These are phyloP conservation scores for Pythium aphanidermatum DNA, from an alignment of 352 stramenopile genomes.

Conservation along the genomic window DNA sequence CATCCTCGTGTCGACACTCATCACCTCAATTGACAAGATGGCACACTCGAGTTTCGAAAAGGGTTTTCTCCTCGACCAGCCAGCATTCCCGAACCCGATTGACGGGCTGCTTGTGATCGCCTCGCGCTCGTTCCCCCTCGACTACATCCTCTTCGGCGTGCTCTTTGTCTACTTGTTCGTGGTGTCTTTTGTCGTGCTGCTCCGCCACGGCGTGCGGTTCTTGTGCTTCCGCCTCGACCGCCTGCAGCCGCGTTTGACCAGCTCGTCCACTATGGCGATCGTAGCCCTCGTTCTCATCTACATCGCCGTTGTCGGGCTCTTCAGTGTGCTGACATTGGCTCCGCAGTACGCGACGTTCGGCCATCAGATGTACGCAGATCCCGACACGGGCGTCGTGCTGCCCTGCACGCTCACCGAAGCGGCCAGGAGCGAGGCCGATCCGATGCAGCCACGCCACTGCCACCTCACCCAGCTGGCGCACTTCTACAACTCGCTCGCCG, in stretches of 20 bases:
- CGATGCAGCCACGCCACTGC: conserved; percentile 36
- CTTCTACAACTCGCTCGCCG: conserved; percentile 76
- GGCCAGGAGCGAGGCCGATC: conserved; percentile 29
- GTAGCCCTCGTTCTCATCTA: conserved; percentile 77
- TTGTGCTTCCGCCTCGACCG: conserved; percentile 71
- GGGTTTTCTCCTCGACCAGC: conserved; percentile 66
- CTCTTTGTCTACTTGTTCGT: conserved; percentile 78
- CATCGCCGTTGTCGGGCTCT: conserved; percentile 75
- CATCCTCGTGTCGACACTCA: conserved; percentile 61
- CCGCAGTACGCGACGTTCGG: conserved; percentile 84
- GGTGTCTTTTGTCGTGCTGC: conserved; percentile 66
- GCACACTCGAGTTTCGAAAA: conserved; percentile 58
- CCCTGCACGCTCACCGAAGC: conserved; percentile 69
- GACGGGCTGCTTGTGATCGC: conserved; percentile 67
- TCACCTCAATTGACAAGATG: conserved; percentile 80
- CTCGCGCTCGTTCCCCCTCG: conserved; percentile 70
- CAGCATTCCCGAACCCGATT: conserved; percentile 64
- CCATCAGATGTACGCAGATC: conserved; percentile 61
- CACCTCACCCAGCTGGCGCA: conserved; percentile 69
- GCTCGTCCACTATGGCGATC: conserved; percentile 70
- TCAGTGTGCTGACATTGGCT: conserved; percentile 71
- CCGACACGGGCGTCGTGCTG: conserved; percentile 26
- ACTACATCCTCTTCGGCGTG: conserved; percentile 77
- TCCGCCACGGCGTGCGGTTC: conserved; percentile 71
- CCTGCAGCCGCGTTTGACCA: conserved; percentile 66